Conservation (phyloP, 1,139 yeast species). For the Kodamaea alishanica region DNA sequence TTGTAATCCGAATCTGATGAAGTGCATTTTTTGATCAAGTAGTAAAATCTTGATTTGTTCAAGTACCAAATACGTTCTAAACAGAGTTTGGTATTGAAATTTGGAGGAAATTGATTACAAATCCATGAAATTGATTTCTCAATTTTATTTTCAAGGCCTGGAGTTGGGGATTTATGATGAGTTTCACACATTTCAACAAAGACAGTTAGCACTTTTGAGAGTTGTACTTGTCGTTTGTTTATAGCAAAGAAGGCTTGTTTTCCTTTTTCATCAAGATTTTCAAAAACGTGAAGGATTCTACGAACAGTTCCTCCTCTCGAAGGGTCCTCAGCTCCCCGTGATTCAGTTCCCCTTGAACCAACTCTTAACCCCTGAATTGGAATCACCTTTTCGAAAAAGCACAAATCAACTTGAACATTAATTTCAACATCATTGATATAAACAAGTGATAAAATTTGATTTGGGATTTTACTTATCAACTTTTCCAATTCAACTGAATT, state of each 20-base stretch:
- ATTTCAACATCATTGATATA: slow-evolving; percentile 73
- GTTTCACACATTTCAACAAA: slow-evolving; percentile 35
- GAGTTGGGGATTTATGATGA: slow-evolving; percentile 12
- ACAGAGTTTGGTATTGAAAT: slow-evolving; percentile 43
- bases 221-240: slow-evolving; percentile 62
- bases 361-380: too few relatives aligned
- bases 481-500: slow-evolving; percentile 37
- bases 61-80: slow-evolving; percentile 50
- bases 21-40: slow-evolving; percentile 52
- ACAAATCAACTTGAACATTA: slow-evolving; percentile 63
- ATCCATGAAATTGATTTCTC: slow-evolving; percentile 67
- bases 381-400: slow-evolving; percentile 56
- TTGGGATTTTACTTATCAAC: slow-evolving; percentile 53
- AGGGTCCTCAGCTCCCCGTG: too few relatives aligned
- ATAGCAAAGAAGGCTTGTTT: slow-evolving; percentile 66
- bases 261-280: slow-evolving; percentile 54
- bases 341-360: too few relatives aligned
- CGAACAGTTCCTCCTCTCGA: too few relatives aligned
- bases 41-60: slow-evolving; percentile 55
- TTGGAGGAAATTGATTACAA: slow-evolving; percentile 53
- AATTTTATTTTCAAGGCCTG: slow-evolving; percentile 26
- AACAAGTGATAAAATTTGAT: slow-evolving; percentile 58
- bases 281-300: slow-evolving; percentile 49
- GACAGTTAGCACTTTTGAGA: slow-evolving; percentile 39
- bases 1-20: slow-evolving; percentile 58